phyloP scores from a whole-genome alignment of 345 rosid genomes.

The Populus pruinosa region DNA sequence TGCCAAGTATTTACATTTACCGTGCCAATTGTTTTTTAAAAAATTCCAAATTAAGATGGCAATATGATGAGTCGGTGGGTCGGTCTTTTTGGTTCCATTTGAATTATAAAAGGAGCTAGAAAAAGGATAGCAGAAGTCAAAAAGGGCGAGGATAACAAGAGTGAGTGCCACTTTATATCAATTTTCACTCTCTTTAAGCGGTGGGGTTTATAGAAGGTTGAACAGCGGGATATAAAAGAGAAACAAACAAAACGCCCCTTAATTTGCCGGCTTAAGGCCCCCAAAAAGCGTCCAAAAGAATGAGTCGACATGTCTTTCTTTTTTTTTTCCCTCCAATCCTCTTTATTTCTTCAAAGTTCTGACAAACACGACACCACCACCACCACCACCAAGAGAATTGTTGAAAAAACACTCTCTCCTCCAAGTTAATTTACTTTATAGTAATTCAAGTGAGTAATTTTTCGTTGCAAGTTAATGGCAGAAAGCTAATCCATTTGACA shows the following conservation, averaged over 20 bases:
- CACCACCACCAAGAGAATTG: background rate
- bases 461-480: background rate
- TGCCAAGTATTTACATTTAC: no score
- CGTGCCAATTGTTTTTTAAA: no score
- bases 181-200: background rate
- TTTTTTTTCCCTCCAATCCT: background rate
- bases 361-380: slow-evolving; percentile 18
- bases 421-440: background rate
- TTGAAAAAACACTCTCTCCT: background rate
- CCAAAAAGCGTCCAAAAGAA: background rate
- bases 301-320: slow-evolving; percentile 23
- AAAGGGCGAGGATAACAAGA: background rate
- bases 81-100: background rate
- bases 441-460: background rate
- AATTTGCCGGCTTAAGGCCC: slow-evolving; percentile 28
- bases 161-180: background rate
- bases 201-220: background rate
- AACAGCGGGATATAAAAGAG: background rate
- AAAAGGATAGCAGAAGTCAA: background rate
- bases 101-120: background rate
- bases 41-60: no score
- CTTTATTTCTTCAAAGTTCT: slow-evolving; percentile 21
- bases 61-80: background rate
- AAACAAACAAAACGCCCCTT: slow-evolving; percentile 1
- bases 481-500: background rate